Conservation (phyloP, 441 rosid species). For the Biscutella laevigata region DNA sequence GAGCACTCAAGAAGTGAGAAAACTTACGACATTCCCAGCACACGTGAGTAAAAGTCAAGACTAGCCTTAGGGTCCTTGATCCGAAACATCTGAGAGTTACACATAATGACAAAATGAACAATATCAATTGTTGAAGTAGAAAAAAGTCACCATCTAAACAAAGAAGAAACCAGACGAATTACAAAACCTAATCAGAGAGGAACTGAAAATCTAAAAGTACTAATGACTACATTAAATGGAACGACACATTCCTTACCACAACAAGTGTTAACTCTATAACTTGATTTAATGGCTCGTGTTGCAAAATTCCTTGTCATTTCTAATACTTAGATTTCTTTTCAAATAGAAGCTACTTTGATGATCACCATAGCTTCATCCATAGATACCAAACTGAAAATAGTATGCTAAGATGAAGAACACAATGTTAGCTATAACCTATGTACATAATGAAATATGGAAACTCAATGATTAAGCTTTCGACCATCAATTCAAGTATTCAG, state of each 20-base stretch:
- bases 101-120: neutral
- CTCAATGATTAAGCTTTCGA: no score
- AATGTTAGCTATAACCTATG: neutral
- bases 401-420: neutral
- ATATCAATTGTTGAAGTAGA: neutral
- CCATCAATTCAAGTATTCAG: no score
- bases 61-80: slow-evolving; percentile 84
- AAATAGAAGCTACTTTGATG: neutral
- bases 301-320: neutral
- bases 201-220: neutral
- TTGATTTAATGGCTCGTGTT: neutral
- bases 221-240: neutral
- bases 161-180: neutral
- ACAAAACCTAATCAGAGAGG: neutral
- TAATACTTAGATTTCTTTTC: neutral
- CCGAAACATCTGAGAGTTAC: slow-evolving; percentile 61
- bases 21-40: slow-evolving; percentile 93
- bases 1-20: neutral
- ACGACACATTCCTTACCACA: neutral
- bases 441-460: neutral
- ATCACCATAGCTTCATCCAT: neutral
- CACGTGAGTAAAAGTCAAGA: slow-evolving; percentile 84
- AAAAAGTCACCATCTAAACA: neutral
- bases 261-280: neutral
- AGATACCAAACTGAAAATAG: neutral